A percentile compares a stretch with the other conserved stretches of the same genome.
phyloP scores from a whole-genome alignment of 352 stramenopile genomes.

The Globisporangium echinulatum region DNA sequence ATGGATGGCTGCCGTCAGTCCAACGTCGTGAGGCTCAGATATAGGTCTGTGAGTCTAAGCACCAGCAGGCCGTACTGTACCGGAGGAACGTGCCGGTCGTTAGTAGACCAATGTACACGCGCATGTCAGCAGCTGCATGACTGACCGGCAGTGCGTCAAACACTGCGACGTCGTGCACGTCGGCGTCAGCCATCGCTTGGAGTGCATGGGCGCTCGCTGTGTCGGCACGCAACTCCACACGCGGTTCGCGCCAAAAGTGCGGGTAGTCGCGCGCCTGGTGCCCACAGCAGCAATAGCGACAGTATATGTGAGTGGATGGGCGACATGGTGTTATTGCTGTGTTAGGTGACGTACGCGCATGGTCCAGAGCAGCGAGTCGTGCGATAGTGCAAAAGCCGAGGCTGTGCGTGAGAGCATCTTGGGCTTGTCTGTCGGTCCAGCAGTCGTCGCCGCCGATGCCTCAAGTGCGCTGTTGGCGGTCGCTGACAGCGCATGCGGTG shows the following conservation, averaged over 20 bases:
- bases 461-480: background rate
- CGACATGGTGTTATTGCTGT: too few relatives aligned
- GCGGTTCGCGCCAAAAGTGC: conserved; percentile 38
- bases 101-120: conserved; percentile 23
- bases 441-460: background rate
- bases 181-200: conserved; percentile 19
- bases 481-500: background rate
- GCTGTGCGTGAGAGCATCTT: conserved; percentile 11
- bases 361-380: conserved; percentile 13
- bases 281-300: background rate
- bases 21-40: too few relatives aligned
- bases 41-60: background rate
- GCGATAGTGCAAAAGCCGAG: conserved; percentile 5
- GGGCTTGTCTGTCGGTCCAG: conserved; percentile 3
- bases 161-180: conserved; percentile 20
- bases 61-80: conserved; percentile 13
- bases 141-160: conserved; percentile 5
- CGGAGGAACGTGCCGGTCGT: conserved; percentile 31
- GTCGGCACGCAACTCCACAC: conserved; percentile 20
- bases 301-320: background rate
- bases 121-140: conserved; percentile 4
- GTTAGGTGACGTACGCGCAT: conserved; percentile 1
- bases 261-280: conserved; percentile 31
- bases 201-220: conserved; percentile 27
- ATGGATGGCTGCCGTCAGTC: background rate